A percentile compares a stretch with the other conserved stretches of the same genome.
These are phyloP conservation scores for Plantago ovata DNA, from an alignment of 257 asterid species.

Conservation along the genomic window DNA sequence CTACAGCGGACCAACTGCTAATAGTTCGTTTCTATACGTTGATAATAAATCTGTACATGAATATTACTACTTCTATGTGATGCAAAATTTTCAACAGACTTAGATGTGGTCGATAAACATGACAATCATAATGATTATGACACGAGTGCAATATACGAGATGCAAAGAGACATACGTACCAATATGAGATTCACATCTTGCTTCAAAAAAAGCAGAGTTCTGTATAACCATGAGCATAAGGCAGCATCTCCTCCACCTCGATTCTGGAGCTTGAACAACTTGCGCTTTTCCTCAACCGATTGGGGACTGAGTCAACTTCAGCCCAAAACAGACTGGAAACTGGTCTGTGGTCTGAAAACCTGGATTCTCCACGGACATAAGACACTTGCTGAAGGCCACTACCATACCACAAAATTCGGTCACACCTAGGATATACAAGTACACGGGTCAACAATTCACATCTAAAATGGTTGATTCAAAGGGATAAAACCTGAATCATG, in stretches of 20 bases:
- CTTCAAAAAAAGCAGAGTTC: slow-evolving; percentile 88
- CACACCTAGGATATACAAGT: slow-evolving; percentile 63
- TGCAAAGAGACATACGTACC: neutral
- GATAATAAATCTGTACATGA: no score
- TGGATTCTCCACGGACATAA: slow-evolving; percentile 81
- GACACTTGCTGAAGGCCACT: slow-evolving; percentile 87
- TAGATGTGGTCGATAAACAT: no score
- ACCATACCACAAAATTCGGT: slow-evolving; percentile 89
- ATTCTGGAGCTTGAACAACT: slow-evolving; percentile 87
- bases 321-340: slow-evolving; percentile 96
- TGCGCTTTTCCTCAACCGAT: slow-evolving; percentile 79
- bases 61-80: no score
- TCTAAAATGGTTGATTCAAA: neutral
- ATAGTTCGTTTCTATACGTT: no score
- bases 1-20: no score
- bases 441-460: slow-evolving; percentile 24
- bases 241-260: slow-evolving; percentile 85
- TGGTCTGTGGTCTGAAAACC: slow-evolving; percentile 94
- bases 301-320: slow-evolving; percentile 89
- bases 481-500: neutral
- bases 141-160: no score
- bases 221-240: slow-evolving; percentile 89
- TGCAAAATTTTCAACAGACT: no score
- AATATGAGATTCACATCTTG: slow-evolving; percentile 16
- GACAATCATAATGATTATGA: no score